Percentiles rank a stretch among this genome's conserved stretches.
These are phyloP conservation scores for Hypoxylon lienhwacheense DNA, from an alignment of 495 filamentous ascomycete species.

Conservation along the genomic window DNA sequence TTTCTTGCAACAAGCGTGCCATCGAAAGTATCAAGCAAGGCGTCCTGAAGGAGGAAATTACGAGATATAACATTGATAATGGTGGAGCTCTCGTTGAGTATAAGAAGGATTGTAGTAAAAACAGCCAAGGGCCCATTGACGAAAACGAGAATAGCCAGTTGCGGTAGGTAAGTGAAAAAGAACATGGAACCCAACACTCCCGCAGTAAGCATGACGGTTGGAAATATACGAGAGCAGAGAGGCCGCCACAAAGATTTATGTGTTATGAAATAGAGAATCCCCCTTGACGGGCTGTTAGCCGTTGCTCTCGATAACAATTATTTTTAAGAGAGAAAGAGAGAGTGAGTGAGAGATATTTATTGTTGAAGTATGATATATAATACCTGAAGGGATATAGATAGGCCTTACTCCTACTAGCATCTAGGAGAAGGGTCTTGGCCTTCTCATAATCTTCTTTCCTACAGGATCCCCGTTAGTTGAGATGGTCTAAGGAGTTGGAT, in stretches of 20 bases:
- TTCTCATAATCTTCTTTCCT: conserved; percentile 61
- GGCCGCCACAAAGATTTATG: conserved; percentile 69
- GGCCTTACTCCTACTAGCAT: conserved; percentile 70
- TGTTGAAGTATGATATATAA: too few species aligned
- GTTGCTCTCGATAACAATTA: not conserved
- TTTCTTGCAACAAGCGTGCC: conserved; percentile 66
- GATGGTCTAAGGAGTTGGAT: not conserved
- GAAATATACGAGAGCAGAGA: conserved; percentile 65
- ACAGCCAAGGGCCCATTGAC: conserved; percentile 85
- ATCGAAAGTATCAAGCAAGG: conserved; percentile 89
- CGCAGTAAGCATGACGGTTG: conserved; percentile 69
- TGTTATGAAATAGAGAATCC: conserved; percentile 75
- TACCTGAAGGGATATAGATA: conserved; percentile 85
- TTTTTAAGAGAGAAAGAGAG: not conserved
- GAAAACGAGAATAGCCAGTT: conserved; percentile 76
- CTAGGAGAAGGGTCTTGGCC: conserved; percentile 55
- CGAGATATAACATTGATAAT: conserved; percentile 74
- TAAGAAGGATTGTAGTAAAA: conserved; percentile 72
- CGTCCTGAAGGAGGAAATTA: conserved; percentile 75
- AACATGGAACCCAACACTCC: conserved; percentile 73
- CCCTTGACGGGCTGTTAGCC: conserved; percentile 42
- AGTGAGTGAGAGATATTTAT: too few species aligned
- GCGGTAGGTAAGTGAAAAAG: conserved; percentile 85
- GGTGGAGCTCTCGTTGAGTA: conserved; percentile 79
- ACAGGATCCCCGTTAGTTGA: conserved; percentile 14